Evolutionary conservation across 2,329 filamentous ascomycete genomes (phyloP).

Genomic region (Stagonosporopsis tanaceti): DNA sequence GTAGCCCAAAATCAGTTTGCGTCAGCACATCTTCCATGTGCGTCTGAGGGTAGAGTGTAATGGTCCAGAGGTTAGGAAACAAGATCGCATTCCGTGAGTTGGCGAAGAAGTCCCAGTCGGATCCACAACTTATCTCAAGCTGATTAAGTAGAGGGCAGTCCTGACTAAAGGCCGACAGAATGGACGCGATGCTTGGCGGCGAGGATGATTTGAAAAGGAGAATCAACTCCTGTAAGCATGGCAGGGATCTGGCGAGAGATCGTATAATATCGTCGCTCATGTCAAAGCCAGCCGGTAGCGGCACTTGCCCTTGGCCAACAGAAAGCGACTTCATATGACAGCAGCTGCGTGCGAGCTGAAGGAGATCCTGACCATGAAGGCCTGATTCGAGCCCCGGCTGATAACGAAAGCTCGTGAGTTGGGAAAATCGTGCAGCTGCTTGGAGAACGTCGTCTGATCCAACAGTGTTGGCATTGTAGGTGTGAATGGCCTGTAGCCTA

Average conservation of each 20-base stretch:
- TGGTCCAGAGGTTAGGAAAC: neutral
- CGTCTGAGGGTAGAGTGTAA: neutral
- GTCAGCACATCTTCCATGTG: neutral
- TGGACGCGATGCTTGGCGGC: neutral
- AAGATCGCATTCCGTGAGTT: too few relatives aligned
- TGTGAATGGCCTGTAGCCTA: neutral
- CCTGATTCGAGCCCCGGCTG: neutral
- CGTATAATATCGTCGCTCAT: neutral
- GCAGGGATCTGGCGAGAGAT: neutral
- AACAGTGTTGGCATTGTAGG: neutral
- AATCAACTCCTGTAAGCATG: neutral
- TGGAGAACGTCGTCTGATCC: neutral
- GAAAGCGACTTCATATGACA: neutral
- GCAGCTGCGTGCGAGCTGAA: neutral
- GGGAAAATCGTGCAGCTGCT: neutral
- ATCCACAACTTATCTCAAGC: neutral
- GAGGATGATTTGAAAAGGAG: neutral
- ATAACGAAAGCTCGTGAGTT: neutral
- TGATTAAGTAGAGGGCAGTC: neutral
- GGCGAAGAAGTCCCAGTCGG: neutral
- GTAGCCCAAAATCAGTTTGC: neutral
- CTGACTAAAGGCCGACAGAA: neutral
- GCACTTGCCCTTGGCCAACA: neutral
- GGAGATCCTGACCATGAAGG: neutral
- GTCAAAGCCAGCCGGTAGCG: neutral